Percentiles rank a stretch among this genome's conserved stretches.
These are phyloP conservation scores for Pyrenophora seminiperda DNA, from an alignment of 2,329 filamentous ascomycete species.

Conservation along the genomic window DNA sequence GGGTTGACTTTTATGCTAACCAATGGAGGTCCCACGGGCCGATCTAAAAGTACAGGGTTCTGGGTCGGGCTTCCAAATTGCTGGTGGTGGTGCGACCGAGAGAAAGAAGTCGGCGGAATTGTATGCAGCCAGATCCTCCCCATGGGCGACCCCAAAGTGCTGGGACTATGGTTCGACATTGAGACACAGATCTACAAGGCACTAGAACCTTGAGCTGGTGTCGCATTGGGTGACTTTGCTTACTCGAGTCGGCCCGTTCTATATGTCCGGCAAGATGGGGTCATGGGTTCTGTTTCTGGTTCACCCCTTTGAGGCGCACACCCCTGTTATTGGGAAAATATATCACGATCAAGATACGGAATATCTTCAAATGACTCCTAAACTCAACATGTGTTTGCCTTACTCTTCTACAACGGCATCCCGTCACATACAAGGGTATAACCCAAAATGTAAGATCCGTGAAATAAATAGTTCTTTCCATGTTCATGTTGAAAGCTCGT, in stretches of 20 bases:
- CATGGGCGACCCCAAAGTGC: conserved; percentile 36
- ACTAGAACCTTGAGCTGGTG: conserved; percentile 7
- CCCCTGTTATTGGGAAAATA: too few relatives aligned
- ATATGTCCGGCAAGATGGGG: too few relatives aligned
- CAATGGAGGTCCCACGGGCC: conserved; percentile 31
- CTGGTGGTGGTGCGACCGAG: conserved; percentile 26
- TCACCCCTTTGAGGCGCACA: too few relatives aligned
- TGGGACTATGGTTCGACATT: conserved; percentile 12
- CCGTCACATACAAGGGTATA: too few relatives aligned
- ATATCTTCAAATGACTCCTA: too few relatives aligned
- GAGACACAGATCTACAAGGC: conserved; percentile 18
- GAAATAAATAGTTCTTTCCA: too few relatives aligned
- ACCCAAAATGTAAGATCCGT: too few relatives aligned
- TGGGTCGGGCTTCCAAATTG: conserved; percentile 56
- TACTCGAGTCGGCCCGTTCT: conserved; percentile 5
- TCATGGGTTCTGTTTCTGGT: too few relatives aligned
- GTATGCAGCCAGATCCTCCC: conserved; percentile 39
- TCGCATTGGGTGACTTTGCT: conserved; percentile 2
- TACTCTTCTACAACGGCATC: too few relatives aligned
- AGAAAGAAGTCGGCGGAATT: conserved; percentile 59
- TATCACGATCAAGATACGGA: too few relatives aligned
- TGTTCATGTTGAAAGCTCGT: too few relatives aligned
- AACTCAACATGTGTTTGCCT: too few relatives aligned
- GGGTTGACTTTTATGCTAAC: conserved; percentile 64
- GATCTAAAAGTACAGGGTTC: conserved; percentile 51